Percentiles rank a stretch among this genome's conserved stretches.
Evolutionary conservation across 495 filamentous ascomycete species (phyloP).

Genomic region (Lophium mytilinum): DNA sequence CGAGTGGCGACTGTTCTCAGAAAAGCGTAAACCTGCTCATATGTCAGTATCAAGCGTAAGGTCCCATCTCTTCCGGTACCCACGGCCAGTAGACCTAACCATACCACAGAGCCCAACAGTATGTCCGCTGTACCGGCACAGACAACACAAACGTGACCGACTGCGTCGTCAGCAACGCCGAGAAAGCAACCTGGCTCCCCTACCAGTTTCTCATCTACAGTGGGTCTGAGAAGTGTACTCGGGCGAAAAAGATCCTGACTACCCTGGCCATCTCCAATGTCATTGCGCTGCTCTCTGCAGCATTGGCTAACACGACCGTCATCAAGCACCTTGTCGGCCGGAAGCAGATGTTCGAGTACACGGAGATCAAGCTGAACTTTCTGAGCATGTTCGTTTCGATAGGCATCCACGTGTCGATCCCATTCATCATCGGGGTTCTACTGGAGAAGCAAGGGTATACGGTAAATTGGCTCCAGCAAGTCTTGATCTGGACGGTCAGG

Average conservation of each 20-base stretch:
- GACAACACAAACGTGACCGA: neutral
- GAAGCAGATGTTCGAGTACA: neutral
- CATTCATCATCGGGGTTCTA: conserved; percentile 13
- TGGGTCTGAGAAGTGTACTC: neutral
- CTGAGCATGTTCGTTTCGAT: conserved; percentile 10
- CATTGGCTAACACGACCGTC: conserved; percentile 2
- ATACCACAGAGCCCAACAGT: neutral
- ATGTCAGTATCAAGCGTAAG: conserved; percentile 5
- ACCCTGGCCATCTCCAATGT: neutral
- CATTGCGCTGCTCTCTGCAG: conserved; percentile 1
- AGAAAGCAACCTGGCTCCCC: neutral
- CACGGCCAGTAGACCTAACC: neutral
- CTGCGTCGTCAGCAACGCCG: neutral
- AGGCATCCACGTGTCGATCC: conserved; percentile 2
- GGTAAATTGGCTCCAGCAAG: conserved; percentile 11
- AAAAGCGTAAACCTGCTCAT: neutral
- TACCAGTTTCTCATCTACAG: neutral
- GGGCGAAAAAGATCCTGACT: neutral
- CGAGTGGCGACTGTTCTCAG: neutral
- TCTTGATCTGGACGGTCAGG: conserved; percentile 9
- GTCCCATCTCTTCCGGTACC: neutral
- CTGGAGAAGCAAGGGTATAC: conserved; percentile 10
- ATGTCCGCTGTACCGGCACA: neutral
- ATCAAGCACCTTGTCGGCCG: neutral
- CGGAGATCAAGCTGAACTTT: conserved; percentile 5